Evolutionary conservation across 192 early-diverging fungal genomes (phyloP).

Genomic region (Dispira simplex): DNA sequence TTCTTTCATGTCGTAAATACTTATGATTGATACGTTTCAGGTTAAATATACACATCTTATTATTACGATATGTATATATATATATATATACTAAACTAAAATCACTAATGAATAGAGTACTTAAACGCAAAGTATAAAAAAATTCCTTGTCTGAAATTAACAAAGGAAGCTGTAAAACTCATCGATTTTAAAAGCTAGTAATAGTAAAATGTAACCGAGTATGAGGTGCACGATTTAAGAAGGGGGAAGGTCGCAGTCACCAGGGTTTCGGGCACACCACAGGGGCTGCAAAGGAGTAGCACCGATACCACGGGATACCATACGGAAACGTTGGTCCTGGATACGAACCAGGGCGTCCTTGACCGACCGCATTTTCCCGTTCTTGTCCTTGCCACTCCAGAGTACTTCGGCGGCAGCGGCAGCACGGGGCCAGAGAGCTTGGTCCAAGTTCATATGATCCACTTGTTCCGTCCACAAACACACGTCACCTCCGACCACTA

Average conservation of each 20-base stretch:
- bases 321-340: conserved; percentile 54
- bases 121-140: no score
- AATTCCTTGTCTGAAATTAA: no score
- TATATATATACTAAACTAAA: no score
- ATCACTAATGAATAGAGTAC: no score
- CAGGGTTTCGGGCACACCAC: conserved; percentile 51
- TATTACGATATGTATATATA: no score
- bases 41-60: no score
- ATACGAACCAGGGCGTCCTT: conserved; percentile 45
- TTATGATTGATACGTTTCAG: no score
- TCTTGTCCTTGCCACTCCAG: conserved; percentile 45
- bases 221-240: background rate
- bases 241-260: conserved; percentile 23
- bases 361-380: conserved; percentile 31
- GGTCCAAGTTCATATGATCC: conserved; percentile 36
- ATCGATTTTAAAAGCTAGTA: no score
- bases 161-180: no score
- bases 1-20: no score
- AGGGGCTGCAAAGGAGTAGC: conserved; percentile 61
- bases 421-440: conserved; percentile 51
- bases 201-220: no score
- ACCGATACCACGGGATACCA: conserved; percentile 43
- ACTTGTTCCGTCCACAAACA: conserved; percentile 57
- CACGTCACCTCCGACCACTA: conserved; percentile 52
- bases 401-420: conserved; percentile 47